phyloP scores from a whole-genome alignment of 2,329 filamentous ascomycete species.

The Calonectria pteridis region DNA sequence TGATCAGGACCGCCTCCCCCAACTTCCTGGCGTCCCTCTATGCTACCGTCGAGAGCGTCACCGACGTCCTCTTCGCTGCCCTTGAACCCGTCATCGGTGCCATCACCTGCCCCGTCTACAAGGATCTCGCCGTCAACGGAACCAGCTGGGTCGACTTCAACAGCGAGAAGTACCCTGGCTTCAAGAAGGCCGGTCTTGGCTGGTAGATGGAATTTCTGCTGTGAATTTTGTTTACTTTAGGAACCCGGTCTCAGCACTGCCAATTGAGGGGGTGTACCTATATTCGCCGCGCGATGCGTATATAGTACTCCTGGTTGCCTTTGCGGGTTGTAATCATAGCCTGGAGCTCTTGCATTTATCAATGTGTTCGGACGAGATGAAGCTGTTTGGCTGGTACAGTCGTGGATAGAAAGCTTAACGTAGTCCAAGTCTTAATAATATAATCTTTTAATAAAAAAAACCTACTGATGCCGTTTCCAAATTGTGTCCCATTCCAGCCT shows the following conservation, averaged over 20 bases:
- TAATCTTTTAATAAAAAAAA: not conserved
- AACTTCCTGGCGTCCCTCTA: not conserved
- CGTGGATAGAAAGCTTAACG: not conserved
- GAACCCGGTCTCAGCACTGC: not conserved
- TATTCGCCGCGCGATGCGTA: too few species aligned
- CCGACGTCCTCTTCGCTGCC: not conserved
- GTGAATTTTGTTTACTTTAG: not conserved
- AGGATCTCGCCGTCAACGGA: constrained; percentile 35
- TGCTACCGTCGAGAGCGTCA: not conserved
- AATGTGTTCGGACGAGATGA: not conserved
- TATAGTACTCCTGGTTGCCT: not conserved
- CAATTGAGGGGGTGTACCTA: not conserved
- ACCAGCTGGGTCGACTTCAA: constrained; percentile 39
- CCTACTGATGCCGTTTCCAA: not conserved
- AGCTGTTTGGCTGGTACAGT: not conserved
- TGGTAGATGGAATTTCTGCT: constrained; percentile 30
- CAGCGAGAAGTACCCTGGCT: constrained; percentile 34
- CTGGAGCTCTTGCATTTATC: not conserved
- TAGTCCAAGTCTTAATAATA: not conserved
- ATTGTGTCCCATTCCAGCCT: too few species aligned
- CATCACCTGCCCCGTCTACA: constrained; percentile 31
- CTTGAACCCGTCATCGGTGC: not conserved
- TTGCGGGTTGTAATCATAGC: not conserved
- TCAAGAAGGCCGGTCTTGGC: constrained; percentile 37
- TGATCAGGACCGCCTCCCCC: not conserved